Evolutionary conservation across 2,329 filamentous ascomycete genomes (phyloP).

Genomic region (Sporothrix schenckii): DNA sequence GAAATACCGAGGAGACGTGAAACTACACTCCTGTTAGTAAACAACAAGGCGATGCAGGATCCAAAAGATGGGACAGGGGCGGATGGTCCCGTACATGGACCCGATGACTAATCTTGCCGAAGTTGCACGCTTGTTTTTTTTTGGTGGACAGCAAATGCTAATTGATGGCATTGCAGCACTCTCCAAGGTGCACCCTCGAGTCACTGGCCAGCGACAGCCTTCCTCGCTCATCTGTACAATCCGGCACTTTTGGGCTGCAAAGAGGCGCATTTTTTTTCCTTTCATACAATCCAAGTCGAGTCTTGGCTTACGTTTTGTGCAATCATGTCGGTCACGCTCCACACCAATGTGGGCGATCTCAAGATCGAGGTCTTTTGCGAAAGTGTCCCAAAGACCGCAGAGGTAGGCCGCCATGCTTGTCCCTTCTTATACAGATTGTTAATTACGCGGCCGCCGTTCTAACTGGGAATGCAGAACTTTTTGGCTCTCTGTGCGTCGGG

Average conservation of each 20-base stretch:
- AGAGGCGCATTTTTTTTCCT: background rate
- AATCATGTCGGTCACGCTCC: slow-evolving; percentile 70
- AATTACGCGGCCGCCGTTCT: background rate
- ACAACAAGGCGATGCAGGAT: slow-evolving; percentile 2
- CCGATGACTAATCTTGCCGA: background rate
- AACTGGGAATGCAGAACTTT: slow-evolving; percentile 66
- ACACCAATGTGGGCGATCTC: slow-evolving; percentile 85
- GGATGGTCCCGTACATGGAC: background rate
- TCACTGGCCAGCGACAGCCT: background rate
- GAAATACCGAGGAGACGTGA: background rate
- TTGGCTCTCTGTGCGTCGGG: slow-evolving; percentile 79
- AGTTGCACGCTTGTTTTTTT: background rate
- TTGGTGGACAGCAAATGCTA: too few relatives aligned
- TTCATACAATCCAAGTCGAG: background rate
- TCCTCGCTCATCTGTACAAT: background rate
- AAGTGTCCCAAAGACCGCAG: slow-evolving; percentile 86
- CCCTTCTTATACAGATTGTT: background rate
- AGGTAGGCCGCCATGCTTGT: slow-evolving; percentile 54
- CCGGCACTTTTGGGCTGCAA: background rate
- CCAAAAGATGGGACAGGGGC: background rate
- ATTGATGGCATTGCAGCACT: too few relatives aligned
- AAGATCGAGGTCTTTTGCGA: slow-evolving; percentile 98
- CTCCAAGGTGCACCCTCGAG: background rate
- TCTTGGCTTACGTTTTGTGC: background rate
- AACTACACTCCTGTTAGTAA: slow-evolving; percentile 13